Evolutionary conservation across 305 asterid genomes (phyloP).

Genomic region (Plantago rigida): DNA sequence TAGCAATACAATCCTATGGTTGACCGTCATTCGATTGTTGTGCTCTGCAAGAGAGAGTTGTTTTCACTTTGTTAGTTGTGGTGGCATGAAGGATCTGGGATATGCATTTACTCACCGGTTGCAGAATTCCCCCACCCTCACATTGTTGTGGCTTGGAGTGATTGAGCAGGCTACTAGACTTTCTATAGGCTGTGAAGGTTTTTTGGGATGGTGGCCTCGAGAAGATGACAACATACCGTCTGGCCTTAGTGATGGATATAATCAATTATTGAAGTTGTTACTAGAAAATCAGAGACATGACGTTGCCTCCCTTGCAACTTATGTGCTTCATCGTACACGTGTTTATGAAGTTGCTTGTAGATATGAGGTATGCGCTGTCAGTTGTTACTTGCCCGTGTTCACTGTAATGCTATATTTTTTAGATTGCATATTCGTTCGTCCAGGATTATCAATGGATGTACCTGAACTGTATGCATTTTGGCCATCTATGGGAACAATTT

Average conservation of each 20-base stretch:
- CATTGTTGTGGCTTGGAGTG: conserved; percentile 57
- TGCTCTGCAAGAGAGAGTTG: conserved; percentile 88
- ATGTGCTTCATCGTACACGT: conserved; percentile 77
- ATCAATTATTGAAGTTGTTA: conserved; percentile 69
- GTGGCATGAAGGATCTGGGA: conserved; percentile 92
- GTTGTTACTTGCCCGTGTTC: conserved; percentile 19
- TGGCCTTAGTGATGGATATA: conserved; percentile 79
- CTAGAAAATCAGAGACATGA: conserved; percentile 79
- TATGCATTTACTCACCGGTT: conserved; percentile 39
- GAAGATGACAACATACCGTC: conserved; percentile 68
- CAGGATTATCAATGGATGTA: too few relatives aligned
- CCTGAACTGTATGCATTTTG: neutral
- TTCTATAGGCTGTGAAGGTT: conserved; percentile 92
- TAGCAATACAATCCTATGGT: conserved; percentile 60
- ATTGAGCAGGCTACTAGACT: conserved; percentile 78
- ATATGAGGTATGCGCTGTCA: conserved; percentile 65
- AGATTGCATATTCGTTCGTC: neutral
- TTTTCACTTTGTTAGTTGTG: conserved; percentile 58
- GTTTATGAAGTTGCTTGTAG: conserved; percentile 84
- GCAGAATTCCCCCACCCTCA: conserved; percentile 47
- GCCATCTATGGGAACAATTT: neutral
- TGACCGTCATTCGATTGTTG: conserved; percentile 54
- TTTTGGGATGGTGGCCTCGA: conserved; percentile 72
- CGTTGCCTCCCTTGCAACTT: conserved; percentile 73
- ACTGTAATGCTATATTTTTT: neutral